Base-by-base conservation (phyloP, 2,329 filamentous ascomycete species). In the Epichloe sp. region DNA sequence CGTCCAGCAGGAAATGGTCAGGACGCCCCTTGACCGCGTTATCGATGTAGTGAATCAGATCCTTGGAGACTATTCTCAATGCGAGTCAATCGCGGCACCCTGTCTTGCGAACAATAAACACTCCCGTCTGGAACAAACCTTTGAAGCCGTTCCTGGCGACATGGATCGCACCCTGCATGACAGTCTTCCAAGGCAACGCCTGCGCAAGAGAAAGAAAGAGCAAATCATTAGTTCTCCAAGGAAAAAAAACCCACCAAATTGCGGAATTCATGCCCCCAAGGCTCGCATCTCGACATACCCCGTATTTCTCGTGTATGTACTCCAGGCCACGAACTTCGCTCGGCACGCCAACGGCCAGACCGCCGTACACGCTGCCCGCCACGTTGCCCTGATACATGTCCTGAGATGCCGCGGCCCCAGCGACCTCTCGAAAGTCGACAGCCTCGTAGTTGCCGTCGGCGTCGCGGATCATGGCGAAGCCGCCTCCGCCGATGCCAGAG, bases 361-460 rank as follows among this genome's bases (percentile, higher is more conserved):
- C 89, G 3, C 87, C 86, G 31, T 71, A 72, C 1, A 91, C 71
- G 50, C 86, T 89, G 1, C 77, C 80, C 2, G 74, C 66, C 1
- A 76, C 72, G 56, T 93, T 84, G 50, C 81, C 80, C 52, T 79
- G 75, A 65, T 85, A 97, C 91, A 97, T 97, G 60, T 94, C 80
- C 65, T 89, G 75, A 56, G 76, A 82, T 0, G 89, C 86, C 0
- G 87, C 86, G 0, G 83, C 85, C 0, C 91, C 91, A 0, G 91
- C 91, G 0, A 85, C 81, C 65, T 97, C 91, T 45, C 91, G 77
- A 62, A 95, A 97, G 67, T 97, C 91, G 58, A 97, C 82, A 53
- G 83, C 83, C 62, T 95, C 88, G 62, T 90, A 94, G 17, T 73
- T 72, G n/a, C 88, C 88, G 53, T 87, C 73, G 15, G 79, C 70